Evolutionary conservation across 1,139 yeast genomes (phyloP).

Genomic region (Fermentozyma sake): DNA sequence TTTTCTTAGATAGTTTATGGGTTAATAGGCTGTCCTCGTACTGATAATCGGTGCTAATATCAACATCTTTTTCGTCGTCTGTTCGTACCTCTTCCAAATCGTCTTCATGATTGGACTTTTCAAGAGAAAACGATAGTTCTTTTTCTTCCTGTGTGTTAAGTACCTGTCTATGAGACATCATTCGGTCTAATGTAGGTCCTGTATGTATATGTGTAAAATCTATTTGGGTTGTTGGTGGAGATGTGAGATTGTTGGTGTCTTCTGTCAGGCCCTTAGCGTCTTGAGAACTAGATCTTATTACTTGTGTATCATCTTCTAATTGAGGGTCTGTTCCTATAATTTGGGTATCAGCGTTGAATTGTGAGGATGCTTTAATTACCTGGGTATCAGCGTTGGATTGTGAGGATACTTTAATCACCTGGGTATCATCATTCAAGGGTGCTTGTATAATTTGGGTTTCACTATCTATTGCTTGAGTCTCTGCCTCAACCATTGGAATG

Average conservation of each 20-base stretch:
- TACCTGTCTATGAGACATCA: constrained; percentile 14
- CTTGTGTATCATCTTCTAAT: background rate
- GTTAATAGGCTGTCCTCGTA: constrained; percentile 13
- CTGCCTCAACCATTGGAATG: constrained; percentile 2
- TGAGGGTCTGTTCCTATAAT: background rate
- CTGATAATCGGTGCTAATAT: too few species aligned
- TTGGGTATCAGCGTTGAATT: constrained; percentile 1
- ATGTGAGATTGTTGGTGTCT: too few species aligned
- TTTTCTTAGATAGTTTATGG: constrained; percentile 7
- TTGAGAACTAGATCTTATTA: too few species aligned
- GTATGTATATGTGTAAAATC: too few species aligned
- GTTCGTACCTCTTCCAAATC: constrained; percentile 9
- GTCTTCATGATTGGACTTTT: background rate
- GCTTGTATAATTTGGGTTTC: constrained; percentile 4
- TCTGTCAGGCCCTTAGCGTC: too few species aligned
- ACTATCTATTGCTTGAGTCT: too few species aligned
- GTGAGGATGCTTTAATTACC: background rate
- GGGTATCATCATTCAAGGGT: background rate
- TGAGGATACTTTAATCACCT: background rate
- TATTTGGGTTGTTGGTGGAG: too few species aligned
- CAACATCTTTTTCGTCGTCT: constrained; percentile 10
- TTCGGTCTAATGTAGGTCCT: too few species aligned
- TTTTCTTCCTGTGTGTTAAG: constrained; percentile 13
- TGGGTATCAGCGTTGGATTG: constrained; percentile 1
- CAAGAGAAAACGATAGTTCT: constrained; percentile 1